Evolutionary conservation across 306 rosid genomes (phyloP).

Genomic region (Glycine latifolia): DNA sequence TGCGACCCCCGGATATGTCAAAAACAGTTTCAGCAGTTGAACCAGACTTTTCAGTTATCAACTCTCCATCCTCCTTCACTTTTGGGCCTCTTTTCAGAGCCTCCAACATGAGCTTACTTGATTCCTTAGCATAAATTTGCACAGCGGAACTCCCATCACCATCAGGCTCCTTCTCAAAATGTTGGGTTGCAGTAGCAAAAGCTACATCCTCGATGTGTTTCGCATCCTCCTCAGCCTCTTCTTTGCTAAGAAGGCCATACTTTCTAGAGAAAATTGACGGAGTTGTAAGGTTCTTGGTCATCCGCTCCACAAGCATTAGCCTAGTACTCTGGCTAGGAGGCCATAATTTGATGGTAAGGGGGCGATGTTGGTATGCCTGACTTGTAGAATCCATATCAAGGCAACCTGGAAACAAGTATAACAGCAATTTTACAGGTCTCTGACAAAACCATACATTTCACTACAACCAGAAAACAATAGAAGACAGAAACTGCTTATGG

Average conservation of each 20-base stretch:
- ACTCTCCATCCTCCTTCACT: slow-evolving; percentile 62
- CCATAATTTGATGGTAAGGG: slow-evolving; percentile 77
- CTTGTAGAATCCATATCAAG: slow-evolving; percentile 66
- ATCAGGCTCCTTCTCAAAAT: slow-evolving; percentile 81
- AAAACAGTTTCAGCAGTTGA: slow-evolving; percentile 57
- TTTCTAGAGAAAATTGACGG: slow-evolving; percentile 90
- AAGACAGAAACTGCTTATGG: slow-evolving; percentile 2
- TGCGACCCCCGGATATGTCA: slow-evolving; percentile 82
- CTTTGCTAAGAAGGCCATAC: slow-evolving; percentile 75
- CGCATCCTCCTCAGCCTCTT: slow-evolving; percentile 83
- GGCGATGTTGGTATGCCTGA: slow-evolving; percentile 60
- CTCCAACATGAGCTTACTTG: slow-evolving; percentile 89
- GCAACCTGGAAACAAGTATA: slow-evolving; percentile 51
- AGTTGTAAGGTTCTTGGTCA: slow-evolving; percentile 79
- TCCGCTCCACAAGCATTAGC: slow-evolving; percentile 72
- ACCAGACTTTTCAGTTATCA: slow-evolving; percentile 50
- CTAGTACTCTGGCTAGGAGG: slow-evolving; percentile 91
- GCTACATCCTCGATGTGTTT: slow-evolving; percentile 69
- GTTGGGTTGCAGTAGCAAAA: slow-evolving; percentile 70
- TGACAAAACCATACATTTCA: background rate
- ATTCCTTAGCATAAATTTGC: slow-evolving; percentile 88
- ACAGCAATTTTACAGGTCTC: slow-evolving; percentile 21
- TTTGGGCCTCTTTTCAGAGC: slow-evolving; percentile 82
- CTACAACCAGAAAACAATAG: background rate
- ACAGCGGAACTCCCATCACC: slow-evolving; percentile 91